A percentile compares a stretch with the other conserved stretches of the same genome.
These are phyloP conservation scores for Albifimbria verrucaria DNA, from an alignment of 2,329 filamentous ascomycete genomes.

Conservation along the genomic window DNA sequence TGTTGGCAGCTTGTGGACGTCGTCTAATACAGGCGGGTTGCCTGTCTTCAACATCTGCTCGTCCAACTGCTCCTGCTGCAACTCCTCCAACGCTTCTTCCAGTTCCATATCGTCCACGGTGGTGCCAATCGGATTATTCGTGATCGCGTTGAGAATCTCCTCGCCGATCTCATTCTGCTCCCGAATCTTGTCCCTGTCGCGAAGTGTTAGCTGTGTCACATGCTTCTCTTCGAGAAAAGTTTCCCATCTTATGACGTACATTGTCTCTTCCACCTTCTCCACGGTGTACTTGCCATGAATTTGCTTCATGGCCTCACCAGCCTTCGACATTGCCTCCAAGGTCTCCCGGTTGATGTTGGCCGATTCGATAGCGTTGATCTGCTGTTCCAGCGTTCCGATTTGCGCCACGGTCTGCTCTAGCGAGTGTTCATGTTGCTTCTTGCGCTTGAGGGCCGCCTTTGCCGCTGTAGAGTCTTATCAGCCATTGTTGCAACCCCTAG, in stretches of 20 bases:
- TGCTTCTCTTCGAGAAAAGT: neutral
- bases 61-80: slow-evolving; percentile 92
- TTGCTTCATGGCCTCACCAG: slow-evolving; percentile 83
- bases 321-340: slow-evolving; percentile 87
- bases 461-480: slow-evolving; percentile 58
- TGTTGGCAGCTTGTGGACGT: slow-evolving; percentile 72
- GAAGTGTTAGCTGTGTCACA: slow-evolving; percentile 25
- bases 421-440: slow-evolving; percentile 90
- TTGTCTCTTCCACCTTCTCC: slow-evolving; percentile 91
- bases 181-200: slow-evolving; percentile 74
- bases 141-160: slow-evolving; percentile 86
- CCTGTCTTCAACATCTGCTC: slow-evolving; percentile 91
- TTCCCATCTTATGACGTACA: slow-evolving; percentile 56
- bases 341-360: slow-evolving; percentile 99
- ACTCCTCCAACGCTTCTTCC: slow-evolving; percentile 75
- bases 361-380: slow-evolving; percentile 95
- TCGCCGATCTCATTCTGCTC: slow-evolving; percentile 92
- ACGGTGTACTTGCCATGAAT: slow-evolving; percentile 90
- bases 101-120: slow-evolving; percentile 81
- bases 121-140: slow-evolving; percentile 63
- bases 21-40: slow-evolving; percentile 75
- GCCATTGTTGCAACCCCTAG: slow-evolving; percentile 20
- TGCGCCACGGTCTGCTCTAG: slow-evolving; percentile 87
- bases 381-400: slow-evolving; percentile 88
- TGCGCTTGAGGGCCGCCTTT: slow-evolving; percentile 84